Base-by-base conservation (phyloP, 169 alveolate species). In the Neospora caninum region DNA sequence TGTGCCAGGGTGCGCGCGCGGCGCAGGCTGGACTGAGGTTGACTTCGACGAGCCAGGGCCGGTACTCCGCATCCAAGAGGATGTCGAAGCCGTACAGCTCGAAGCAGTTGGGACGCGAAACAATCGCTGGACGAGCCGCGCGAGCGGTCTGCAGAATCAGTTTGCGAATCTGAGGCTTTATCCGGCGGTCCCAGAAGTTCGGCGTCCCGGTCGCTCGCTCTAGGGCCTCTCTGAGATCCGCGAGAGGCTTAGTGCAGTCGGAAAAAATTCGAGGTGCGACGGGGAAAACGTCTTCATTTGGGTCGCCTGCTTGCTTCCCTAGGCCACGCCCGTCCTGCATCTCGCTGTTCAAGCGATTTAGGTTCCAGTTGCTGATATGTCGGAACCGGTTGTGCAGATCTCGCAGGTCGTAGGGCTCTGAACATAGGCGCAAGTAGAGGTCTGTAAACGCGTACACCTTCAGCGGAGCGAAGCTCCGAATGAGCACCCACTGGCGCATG, bases 11-110 rank as follows among this genome's bases (percentile, higher is more conserved):
- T 43, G 97, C 92, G 22, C 97, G 95, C 18, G 99, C 88, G 80
- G 96, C 92, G 93, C 98, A 96, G 31, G 99, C 97, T 36, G 99
- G 99, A 91, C 99, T 97, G 43, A 99, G 98, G 96, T 98, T 99
- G 13, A 99, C 98, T 95, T 99, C 99, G 91, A 99, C 94, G 80
- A 99, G 96, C 99, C 99, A 99, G 10, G 99, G 99, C 70, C 97
- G 98, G 80, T 98, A 95, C 80, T 97, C 97, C 36, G 95, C 97
- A 94, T 99, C 99, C 45, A 99, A 96, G 54, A 99, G 96, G 39
- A 98, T 96, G 96, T 99, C 99, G 96, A 98, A 98, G n/a, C 99
- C 99, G 96, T 98, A 98, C 42, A 98, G 93, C 93, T 98, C 99
- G 92, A 96, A 96, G 93, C 97, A 95, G 93, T 93, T 95, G 95